Conservation (phyloP, 495 filamentous ascomycete genomes). For the Eremomyces bilateralis region DNA sequence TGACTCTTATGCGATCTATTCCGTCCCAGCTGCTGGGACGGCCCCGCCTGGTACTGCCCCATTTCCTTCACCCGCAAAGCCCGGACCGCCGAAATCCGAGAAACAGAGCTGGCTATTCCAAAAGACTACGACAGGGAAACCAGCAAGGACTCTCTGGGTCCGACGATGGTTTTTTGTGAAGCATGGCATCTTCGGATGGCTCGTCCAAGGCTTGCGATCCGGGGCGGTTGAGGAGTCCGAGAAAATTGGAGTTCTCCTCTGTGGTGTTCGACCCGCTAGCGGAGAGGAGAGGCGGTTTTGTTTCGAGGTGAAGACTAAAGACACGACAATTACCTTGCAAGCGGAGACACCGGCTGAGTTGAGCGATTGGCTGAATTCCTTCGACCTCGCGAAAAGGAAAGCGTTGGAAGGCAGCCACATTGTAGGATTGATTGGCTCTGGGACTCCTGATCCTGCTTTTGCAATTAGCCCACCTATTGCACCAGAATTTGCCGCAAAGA, state of each 20-base stretch:
- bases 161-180: conserved; percentile 89
- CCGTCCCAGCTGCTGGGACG: conserved; percentile 63
- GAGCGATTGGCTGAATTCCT: conserved; percentile 76
- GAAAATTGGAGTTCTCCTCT: conserved; percentile 84
- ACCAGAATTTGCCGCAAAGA: conserved; percentile 68
- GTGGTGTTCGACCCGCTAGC: conserved; percentile 72
- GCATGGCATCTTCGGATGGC: conserved; percentile 87
- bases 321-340: conserved; percentile 70
- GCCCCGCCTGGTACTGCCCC: conserved; percentile 36
- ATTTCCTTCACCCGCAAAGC: conserved; percentile 22
- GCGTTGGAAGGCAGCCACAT: conserved; percentile 51
- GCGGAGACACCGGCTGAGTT: conserved; percentile 80
- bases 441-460: conserved; percentile 60
- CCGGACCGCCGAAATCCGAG: conserved; percentile 25
- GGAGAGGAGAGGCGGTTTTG: conserved; percentile 90
- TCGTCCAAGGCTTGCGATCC: conserved; percentile 55
- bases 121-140: conserved; percentile 65
- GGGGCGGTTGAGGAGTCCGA: conserved; percentile 88
- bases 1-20: conserved; percentile 75
- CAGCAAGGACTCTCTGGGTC: conserved; percentile 68
- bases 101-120: conserved; percentile 94
- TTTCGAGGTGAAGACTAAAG: conserved; percentile 98
- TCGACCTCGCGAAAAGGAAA: conserved; percentile 81
- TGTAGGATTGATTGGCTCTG: no score
- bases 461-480: conserved; percentile 74